Conservation (phyloP, 148 eudicot species). For the Arbutus unedo region DNA sequence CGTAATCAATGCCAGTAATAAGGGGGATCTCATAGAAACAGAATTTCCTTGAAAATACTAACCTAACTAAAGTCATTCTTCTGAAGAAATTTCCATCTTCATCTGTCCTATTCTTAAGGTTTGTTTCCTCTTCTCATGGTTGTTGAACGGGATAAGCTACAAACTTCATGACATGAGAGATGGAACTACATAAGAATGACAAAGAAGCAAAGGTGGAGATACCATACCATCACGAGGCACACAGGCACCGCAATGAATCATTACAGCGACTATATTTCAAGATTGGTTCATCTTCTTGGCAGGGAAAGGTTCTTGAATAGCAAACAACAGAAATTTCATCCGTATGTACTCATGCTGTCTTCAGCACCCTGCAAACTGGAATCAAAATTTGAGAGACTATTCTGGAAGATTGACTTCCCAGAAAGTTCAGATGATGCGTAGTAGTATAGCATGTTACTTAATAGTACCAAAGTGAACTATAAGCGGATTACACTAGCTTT, state of each 20-base stretch:
- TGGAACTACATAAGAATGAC: neutral
- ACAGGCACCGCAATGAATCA: neutral
- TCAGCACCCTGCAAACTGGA: neutral
- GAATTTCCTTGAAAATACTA: neutral
- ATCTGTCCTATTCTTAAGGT: neutral
- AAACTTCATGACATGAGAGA: neutral
- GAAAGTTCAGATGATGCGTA: neutral
- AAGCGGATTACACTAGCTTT: no score
- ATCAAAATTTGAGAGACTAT: neutral
- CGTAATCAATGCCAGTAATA: neutral
- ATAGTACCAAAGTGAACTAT: no score
- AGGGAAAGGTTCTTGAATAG: neutral
- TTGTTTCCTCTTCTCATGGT: neutral
- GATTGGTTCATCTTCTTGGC: neutral
- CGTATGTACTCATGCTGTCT: neutral
- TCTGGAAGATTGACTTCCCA: neutral
- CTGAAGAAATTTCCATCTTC: neutral
- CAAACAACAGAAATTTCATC: neutral
- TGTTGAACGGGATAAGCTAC: neutral
- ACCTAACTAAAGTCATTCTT: neutral
- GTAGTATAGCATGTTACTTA: no score
- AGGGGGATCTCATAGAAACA: neutral
- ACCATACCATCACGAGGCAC: neutral
- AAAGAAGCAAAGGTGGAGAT: neutral
- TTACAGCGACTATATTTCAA: neutral